phyloP scores from a whole-genome alignment of 1,139 yeast genomes.

The Diutina catenulata region DNA sequence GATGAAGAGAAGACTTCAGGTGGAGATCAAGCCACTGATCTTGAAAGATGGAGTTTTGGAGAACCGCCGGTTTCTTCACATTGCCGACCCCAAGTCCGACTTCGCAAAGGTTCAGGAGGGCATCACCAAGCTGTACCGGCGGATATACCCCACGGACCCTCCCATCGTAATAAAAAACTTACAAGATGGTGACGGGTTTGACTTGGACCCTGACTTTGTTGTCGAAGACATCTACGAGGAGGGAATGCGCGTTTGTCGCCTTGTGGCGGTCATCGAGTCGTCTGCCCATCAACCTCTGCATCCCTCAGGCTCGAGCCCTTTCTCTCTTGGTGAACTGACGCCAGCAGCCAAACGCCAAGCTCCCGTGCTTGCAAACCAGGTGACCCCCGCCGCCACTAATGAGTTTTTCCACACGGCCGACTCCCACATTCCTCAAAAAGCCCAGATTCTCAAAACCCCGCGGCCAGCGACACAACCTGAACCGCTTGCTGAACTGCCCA shows the following conservation, averaged over 20 bases:
- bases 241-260: constrained; percentile 1
- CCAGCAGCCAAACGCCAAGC: not conserved
- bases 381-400: no score
- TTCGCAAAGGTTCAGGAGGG: not conserved
- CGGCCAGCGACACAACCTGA: no score
- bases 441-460: not conserved
- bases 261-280: no score
- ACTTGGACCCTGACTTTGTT: constrained; percentile 3
- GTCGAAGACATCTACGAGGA: constrained; percentile 1
- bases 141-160: not conserved
- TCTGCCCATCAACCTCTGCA: no score
- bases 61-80: constrained; percentile 1
- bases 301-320: no score
- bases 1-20: constrained; percentile 1
- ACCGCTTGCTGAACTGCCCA: not conserved
- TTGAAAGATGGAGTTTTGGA: not conserved
- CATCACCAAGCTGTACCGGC: not conserved
- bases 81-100: not conserved
- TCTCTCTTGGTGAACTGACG: no score
- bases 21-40: not conserved
- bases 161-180: not conserved
- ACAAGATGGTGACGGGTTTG: not conserved
- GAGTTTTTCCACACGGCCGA: not conserved
- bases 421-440: constrained; percentile 3
- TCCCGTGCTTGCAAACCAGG: not conserved